These are phyloP conservation scores for Hondaea fermentalgiana DNA, from an alignment of 108 stramenopile genomes.

Conservation along the genomic window DNA sequence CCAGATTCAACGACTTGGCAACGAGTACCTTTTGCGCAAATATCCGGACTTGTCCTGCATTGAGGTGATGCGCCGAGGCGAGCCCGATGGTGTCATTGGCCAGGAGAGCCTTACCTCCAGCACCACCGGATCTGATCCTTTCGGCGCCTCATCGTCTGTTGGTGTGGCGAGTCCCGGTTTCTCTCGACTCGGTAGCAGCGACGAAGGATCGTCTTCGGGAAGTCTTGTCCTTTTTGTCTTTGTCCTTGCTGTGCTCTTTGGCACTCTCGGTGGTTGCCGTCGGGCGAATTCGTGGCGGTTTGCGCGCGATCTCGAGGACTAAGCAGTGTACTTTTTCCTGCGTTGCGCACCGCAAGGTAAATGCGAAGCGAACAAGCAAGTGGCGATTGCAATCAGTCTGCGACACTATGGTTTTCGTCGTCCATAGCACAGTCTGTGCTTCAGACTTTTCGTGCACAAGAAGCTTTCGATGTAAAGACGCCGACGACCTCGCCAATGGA, in stretches of 20 bases:
- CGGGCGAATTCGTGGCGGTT: not conserved
- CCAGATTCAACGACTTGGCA: not conserved
- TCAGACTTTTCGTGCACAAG: no score
- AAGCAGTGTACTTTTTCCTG: not conserved
- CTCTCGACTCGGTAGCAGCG: no score
- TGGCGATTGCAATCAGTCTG: no score
- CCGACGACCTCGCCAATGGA: not conserved
- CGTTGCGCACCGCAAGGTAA: no score
- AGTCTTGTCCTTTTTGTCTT: not conserved
- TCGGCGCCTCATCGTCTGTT: not conserved
- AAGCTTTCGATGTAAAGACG: not conserved
- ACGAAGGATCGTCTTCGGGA: not conserved
- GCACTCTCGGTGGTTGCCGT: not conserved
- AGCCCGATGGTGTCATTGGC: no score
- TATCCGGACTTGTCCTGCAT: not conserved
- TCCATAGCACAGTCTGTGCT: no score
- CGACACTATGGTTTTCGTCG: no score
- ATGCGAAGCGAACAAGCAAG: no score
- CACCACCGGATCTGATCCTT: not conserved
- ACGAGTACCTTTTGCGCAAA: not conserved
- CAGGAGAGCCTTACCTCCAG: not conserved
- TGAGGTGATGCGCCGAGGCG: not conserved
- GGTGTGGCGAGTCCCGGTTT: not conserved
- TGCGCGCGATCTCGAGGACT: not conserved
- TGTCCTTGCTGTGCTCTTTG: not conserved